Percentiles rank a stretch among this genome's conserved stretches.
Conservation (phyloP, 805 yeast genomes). For the Barnettozyma pratensis region DNA sequence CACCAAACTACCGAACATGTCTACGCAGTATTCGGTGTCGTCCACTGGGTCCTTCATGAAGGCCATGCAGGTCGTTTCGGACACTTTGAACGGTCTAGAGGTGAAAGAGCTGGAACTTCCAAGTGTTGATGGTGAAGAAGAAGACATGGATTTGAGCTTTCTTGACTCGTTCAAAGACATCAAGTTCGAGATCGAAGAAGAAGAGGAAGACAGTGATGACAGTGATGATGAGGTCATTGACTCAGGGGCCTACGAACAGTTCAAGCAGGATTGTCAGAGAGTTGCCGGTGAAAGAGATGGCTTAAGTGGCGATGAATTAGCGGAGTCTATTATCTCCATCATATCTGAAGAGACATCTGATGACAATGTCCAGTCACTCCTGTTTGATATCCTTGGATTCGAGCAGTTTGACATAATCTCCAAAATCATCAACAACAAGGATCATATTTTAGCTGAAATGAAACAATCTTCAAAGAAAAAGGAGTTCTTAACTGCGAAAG, state of each 20-base stretch:
- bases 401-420: slow-evolving; percentile 81
- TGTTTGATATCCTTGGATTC: slow-evolving; percentile 80
- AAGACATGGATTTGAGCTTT: slow-evolving; percentile 31
- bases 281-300: slow-evolving; percentile 31
- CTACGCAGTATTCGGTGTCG: slow-evolving; percentile 43
- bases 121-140: slow-evolving; percentile 32
- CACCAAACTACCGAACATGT: background rate
- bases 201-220: slow-evolving; percentile 11
- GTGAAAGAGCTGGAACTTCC: slow-evolving; percentile 29
- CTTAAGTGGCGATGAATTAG: slow-evolving; percentile 29
- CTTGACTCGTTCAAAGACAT: slow-evolving; percentile 30
- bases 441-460: slow-evolving; percentile 23
- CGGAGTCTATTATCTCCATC: slow-evolving; percentile 26
- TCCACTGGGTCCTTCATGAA: slow-evolving; percentile 74
- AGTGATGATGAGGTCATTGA: slow-evolving; percentile 11
- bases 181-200: slow-evolving; percentile 20
- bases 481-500: slow-evolving; percentile 45
- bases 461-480: slow-evolving; percentile 20
- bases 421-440: slow-evolving; percentile 46
- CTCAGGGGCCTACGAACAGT: slow-evolving; percentile 15
- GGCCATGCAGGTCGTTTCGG: slow-evolving; percentile 72
- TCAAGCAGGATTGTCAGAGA: slow-evolving; percentile 22
- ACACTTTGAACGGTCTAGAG: slow-evolving; percentile 32
- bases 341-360: slow-evolving; percentile 37
- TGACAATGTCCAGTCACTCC: slow-evolving; percentile 60